Base-by-base conservation (phyloP, 352 stramenopile genomes). In the Phytophthora foliorum region DNA sequence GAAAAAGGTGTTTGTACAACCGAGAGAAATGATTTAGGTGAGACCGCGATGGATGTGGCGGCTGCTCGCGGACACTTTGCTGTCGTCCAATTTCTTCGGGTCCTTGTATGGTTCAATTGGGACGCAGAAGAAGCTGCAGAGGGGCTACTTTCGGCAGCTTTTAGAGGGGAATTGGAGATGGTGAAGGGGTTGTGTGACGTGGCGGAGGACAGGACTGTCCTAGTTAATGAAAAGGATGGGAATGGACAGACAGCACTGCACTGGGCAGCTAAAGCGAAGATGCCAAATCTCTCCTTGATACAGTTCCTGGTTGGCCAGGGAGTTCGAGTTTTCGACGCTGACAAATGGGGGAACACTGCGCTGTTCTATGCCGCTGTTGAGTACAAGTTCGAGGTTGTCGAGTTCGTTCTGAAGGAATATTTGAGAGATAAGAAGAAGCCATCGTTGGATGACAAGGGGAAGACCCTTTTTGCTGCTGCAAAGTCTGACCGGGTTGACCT, bases 291-390 rank as follows among this genome's bases (percentile, higher is more conserved):
- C 14, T 7, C 36, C 36, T 42, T 13, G 24, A 38, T 38, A 24
- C 6, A 17, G 5, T 49, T 49, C 5, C 17, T 22, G 6, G 46
- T 54, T 14, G 16, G 16, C 6, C 46, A n/a, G 6, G 17, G 38
- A n/a, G 21, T 46, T 38, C 8, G 46, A 1, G 19, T n/a, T 1
- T 42, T 24, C 31, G 27, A 38, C 31, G 7, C 16, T 1, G 59
- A 60, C 22, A 53, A 36, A 14, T 31, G 3, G 7, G 38, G 29
- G 3, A 21, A 24, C n/a, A 55, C 50, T 21, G 29, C 50, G 2
- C 16, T 67, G 22, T 22, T 44, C 41, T 55, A 67, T 25, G 59
- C 59, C 7, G 34, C 17, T 3, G 6, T 25, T 22, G 3, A 16
- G 2, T 31, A 48, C 9, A 25, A 45, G 6, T 22, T 46, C n/a